Percentiles rank a stretch among this genome's conserved stretches.
Evolutionary conservation across 108 stramenopile species (phyloP).

Genomic region (Mediolabrus comicus): DNA sequence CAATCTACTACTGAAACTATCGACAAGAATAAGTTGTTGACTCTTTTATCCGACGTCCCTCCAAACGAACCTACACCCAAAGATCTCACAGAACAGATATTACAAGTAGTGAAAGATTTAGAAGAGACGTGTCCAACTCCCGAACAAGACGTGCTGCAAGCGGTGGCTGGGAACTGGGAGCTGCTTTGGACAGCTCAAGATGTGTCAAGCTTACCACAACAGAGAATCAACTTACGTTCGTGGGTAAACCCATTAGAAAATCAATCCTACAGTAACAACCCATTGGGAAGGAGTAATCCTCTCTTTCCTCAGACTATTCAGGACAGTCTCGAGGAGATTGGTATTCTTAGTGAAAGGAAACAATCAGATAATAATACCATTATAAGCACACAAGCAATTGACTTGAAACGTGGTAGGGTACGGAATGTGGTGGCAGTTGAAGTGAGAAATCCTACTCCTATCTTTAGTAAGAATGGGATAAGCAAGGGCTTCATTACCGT

Average conservation of each 20-base stretch:
- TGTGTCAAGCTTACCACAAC: slow-evolving; percentile 20
- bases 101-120: slow-evolving; percentile 44
- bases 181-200: slow-evolving; percentile 85
- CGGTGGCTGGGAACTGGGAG: slow-evolving; percentile 71
- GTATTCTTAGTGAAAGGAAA: slow-evolving; percentile 34
- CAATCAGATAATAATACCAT: slow-evolving; percentile 28
- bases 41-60: slow-evolving; percentile 14
- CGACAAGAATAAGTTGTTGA: slow-evolving; percentile 12
- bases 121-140: slow-evolving; percentile 61
- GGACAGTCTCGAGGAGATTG: slow-evolving; percentile 66
- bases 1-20: not conserved
- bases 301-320: slow-evolving; percentile 62
- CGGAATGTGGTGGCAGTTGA: slow-evolving; percentile 73
- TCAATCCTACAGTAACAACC: slow-evolving; percentile 84
- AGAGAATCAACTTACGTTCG: slow-evolving; percentile 31
- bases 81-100: slow-evolving; percentile 52
- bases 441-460: slow-evolving; percentile 31
- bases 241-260: slow-evolving; percentile 84
- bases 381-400: slow-evolving; percentile 69
- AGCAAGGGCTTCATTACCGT: slow-evolving; percentile 57
- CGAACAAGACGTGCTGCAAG: slow-evolving; percentile 51
- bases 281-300: slow-evolving; percentile 65
- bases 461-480: slow-evolving; percentile 37
- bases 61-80: slow-evolving; percentile 54
- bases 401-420: slow-evolving; percentile 60